These are phyloP conservation scores for Saccharomycopsis phalli DNA, from an alignment of 1,139 yeast genomes.

Conservation along the genomic window DNA sequence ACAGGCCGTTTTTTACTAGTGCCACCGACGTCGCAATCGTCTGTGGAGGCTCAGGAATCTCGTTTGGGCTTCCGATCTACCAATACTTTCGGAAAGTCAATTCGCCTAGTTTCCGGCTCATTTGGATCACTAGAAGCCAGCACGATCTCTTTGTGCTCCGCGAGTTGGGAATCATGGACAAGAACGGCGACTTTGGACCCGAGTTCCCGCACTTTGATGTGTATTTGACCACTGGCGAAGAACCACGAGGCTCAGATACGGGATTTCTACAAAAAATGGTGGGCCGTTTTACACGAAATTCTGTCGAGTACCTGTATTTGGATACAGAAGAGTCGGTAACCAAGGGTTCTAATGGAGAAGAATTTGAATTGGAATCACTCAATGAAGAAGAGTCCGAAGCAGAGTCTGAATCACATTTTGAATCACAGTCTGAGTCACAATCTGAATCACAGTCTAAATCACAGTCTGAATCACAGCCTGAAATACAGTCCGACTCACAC, in stretches of 20 bases:
- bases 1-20: constrained; percentile 29
- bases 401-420: too few relatives aligned
- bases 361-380: too few relatives aligned
- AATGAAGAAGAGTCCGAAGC: too few relatives aligned
- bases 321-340: too few relatives aligned
- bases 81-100: constrained; percentile 28
- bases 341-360: too few relatives aligned
- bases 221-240: constrained; percentile 3
- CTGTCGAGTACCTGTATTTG: too few relatives aligned
- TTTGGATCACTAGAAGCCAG: constrained; percentile 46
- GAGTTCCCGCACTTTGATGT: constrained; percentile 3
- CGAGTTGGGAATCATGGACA: constrained; percentile 24
- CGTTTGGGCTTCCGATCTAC: constrained; percentile 60
- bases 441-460: too few relatives aligned
- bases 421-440: too few relatives aligned
- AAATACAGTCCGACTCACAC: not conserved
- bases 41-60: constrained; percentile 85
- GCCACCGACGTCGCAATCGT: constrained; percentile 49
- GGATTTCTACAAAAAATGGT: too few relatives aligned
- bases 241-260: too few relatives aligned
- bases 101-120: constrained; percentile 22
- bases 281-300: too few relatives aligned
- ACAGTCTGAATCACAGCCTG: too few relatives aligned
- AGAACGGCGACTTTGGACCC: constrained; percentile 16
- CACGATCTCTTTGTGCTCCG: constrained; percentile 37